These are phyloP conservation scores for Priceomyces haplophilus DNA, from an alignment of 805 yeast species.

Conservation along the genomic window DNA sequence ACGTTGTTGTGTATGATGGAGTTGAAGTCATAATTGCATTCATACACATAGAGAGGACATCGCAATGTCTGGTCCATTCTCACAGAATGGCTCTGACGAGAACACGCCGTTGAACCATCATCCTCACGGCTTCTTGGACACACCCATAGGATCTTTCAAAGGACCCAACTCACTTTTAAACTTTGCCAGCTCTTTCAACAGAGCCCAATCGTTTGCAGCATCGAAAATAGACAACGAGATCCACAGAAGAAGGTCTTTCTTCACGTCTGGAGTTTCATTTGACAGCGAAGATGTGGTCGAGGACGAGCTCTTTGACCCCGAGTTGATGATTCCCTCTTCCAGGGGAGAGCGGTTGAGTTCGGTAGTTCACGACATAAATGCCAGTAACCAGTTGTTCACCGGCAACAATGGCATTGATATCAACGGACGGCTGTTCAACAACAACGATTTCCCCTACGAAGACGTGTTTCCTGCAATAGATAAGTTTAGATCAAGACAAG, in stretches of 20 bases:
- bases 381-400: slow-evolving; percentile 20
- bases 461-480: slow-evolving; percentile 28
- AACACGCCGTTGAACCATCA: slow-evolving; percentile 15
- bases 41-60: neutral
- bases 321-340: slow-evolving; percentile 60
- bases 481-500: slow-evolving; percentile 26
- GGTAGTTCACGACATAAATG: slow-evolving; percentile 42
- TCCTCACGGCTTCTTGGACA: slow-evolving; percentile 24
- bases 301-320: slow-evolving; percentile 66
- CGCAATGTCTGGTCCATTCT: neutral
- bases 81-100: slow-evolving; percentile 22
- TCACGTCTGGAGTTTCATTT: slow-evolving; percentile 33
- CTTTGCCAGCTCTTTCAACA: slow-evolving; percentile 73
- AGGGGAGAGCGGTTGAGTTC: slow-evolving; percentile 64
- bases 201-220: slow-evolving; percentile 71
- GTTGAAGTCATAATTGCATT: neutral
- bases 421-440: slow-evolving; percentile 6
- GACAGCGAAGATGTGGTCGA: slow-evolving; percentile 24
- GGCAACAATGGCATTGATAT: neutral
- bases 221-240: slow-evolving; percentile 49
- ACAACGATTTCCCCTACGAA: slow-evolving; percentile 41
- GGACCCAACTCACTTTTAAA: slow-evolving; percentile 70
- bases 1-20: neutral
- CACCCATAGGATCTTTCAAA: slow-evolving; percentile 53
- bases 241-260: slow-evolving; percentile 61